Base-by-base conservation (phyloP, 768 basidiomycete species). In the Russula emetica region DNA sequence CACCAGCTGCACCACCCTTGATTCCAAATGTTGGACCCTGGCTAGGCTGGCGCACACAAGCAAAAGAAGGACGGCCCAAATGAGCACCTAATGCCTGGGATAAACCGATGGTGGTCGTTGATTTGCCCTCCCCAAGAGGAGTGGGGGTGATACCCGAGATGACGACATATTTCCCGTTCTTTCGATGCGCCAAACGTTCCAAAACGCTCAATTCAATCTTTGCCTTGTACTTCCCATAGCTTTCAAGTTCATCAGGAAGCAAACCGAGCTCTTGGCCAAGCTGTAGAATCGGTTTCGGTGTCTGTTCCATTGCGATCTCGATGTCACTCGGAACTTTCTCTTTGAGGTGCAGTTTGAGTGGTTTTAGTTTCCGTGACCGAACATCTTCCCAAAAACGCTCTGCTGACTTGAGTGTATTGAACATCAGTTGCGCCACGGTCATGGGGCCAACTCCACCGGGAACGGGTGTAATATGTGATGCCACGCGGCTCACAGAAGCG, bases 391-490 rank as follows among this genome's bases (percentile, higher is more conserved):
- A 94, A 56, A 85, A 81, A 57, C 91, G 85, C 74, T 90, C 83
- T 26, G 95, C 94, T 54, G 93, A 88, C 67, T 81, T 78, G 68
- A 93, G 78, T 1, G 95, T 96, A 76, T 98, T 99, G 71, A 86
- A 83, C 95, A 99, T 98, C 67, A 99, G 85, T 79, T 98, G 82
- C 24, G 97, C 97, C 62, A 99, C 97, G 16, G 97, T 99, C 95
- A 98, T 97, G n/a, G 97, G 97, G 14, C 97, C 97, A 58, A 99
- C 97, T 62, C 97, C 97, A 74, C 97, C 97, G 0, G 97, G 97
- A 28, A 99, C 97, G 24, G 97, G 97, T 0, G 97, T 99, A 71
- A 99, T 97, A 76, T 88, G 78, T 2, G 92, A 90, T 1, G 97
- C 96, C 63, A 88, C 84, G 51, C 78, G 71, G 28, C 83, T 76